phyloP scores from a whole-genome alignment of 306 rosid genomes.

The Cucumis melo region DNA sequence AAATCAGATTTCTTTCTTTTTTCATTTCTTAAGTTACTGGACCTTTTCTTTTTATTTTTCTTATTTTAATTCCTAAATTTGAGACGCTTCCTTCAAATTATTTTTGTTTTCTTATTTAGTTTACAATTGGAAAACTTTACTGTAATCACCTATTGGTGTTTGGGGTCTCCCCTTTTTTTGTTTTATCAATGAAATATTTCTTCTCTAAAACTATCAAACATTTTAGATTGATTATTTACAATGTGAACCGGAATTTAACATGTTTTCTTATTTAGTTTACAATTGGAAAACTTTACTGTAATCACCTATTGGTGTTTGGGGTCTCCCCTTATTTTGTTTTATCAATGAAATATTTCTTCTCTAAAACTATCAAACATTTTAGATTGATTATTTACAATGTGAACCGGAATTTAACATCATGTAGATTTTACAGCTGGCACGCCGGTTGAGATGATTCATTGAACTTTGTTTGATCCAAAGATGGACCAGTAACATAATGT shows the following conservation, averaged over 20 bases:
- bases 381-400: neutral
- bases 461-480: neutral
- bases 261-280: neutral
- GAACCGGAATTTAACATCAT: neutral
- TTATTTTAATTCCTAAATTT: neutral
- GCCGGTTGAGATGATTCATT: neutral
- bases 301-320: too few relatives aligned
- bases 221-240: neutral
- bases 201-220: neutral
- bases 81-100: neutral
- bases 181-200: too few relatives aligned
- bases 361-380: neutral
- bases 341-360: too few relatives aligned
- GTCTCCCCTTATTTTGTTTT: too few relatives aligned
- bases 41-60: neutral
- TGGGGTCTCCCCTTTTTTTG: too few relatives aligned
- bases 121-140: too few relatives aligned
- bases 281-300: too few relatives aligned
- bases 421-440: neutral
- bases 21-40: neutral
- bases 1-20: neutral
- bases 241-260: too few relatives aligned
- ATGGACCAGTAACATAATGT: neutral
- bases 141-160: too few relatives aligned
- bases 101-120: neutral